These are phyloP conservation scores for Globisporangium spinosum DNA, from an alignment of 352 stramenopile species.

Conservation along the genomic window DNA sequence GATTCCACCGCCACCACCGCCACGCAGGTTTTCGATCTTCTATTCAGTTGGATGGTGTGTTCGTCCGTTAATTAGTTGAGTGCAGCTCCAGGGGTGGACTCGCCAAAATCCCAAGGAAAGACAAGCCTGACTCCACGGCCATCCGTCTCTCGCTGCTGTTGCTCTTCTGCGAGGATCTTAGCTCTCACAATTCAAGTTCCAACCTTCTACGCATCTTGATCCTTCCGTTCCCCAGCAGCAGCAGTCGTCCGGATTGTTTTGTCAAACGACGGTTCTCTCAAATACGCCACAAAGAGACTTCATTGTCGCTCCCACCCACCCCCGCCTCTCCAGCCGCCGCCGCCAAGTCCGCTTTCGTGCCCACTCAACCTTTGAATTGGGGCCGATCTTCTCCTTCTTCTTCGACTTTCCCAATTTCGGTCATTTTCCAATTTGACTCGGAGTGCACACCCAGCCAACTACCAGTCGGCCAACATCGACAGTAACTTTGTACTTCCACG, in stretches of 20 bases:
- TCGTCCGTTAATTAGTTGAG: not conserved
- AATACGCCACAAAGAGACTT: conserved; percentile 6
- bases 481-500: not conserved
- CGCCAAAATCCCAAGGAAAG: not conserved
- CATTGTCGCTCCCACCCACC: conserved; percentile 4
- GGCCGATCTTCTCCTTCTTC: not conserved
- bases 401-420: not conserved
- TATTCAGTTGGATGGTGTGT: conserved; percentile 5
- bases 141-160: not conserved
- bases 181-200: conserved; percentile 12
- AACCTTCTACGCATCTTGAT: conserved; percentile 16
- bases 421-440: conserved; percentile 16
- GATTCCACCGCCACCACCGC: not conserved
- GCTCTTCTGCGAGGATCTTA: conserved; percentile 4
- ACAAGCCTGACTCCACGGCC: not conserved
- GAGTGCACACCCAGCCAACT: not conserved
- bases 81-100: not conserved
- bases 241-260: conserved; percentile 5
- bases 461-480: not conserved
- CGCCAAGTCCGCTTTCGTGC: conserved; percentile 12
- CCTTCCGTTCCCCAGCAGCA: conserved; percentile 8
- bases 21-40: conserved; percentile 3
- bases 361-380: not conserved
- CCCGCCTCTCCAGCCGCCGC: not conserved
- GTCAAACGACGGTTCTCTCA: conserved; percentile 8